Percentiles rank a stretch among this genome's conserved stretches.
phyloP scores from a whole-genome alignment of 1,139 yeast genomes.

The Geotrichum histeridarum region DNA sequence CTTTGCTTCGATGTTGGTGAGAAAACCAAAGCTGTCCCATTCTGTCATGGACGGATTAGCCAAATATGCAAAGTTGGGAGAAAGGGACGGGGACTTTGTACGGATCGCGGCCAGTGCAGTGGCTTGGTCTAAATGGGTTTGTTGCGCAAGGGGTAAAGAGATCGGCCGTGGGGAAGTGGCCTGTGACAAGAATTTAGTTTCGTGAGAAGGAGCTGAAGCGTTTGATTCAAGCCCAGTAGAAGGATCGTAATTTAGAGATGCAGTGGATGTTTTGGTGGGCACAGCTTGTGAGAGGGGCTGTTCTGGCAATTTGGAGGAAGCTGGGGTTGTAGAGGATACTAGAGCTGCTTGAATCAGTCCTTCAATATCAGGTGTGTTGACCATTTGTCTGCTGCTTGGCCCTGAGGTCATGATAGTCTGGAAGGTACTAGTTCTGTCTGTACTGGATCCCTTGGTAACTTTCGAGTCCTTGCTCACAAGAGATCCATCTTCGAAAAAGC shows the following conservation, averaged over 20 bases:
- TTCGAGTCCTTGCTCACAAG: slow-evolving; percentile 27
- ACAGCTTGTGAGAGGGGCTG: background rate
- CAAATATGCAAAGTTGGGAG: slow-evolving; percentile 15
- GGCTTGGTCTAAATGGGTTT: background rate
- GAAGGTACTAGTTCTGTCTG: background rate
- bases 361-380: slow-evolving; percentile 1
- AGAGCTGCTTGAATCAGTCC: slow-evolving; percentile 14
- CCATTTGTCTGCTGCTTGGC: background rate
- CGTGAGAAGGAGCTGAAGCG: background rate
- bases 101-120: background rate
- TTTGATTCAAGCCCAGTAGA: background rate
- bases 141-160: background rate
- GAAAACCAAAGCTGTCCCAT: slow-evolving; percentile 14
- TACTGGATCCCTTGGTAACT: background rate
- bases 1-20: slow-evolving; percentile 2
- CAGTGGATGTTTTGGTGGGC: background rate
- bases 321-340: slow-evolving; percentile 6
- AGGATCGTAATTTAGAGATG: background rate
- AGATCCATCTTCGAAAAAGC: slow-evolving; percentile 41
- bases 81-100: slow-evolving; percentile 14
- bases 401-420: background rate
- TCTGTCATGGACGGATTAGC: slow-evolving; percentile 14
- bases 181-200: background rate
- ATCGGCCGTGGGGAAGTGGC: background rate
- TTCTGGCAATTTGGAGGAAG: background rate